Percentiles rank a stretch among this genome's conserved stretches.
Evolutionary conservation across 2,329 filamentous ascomycete genomes (phyloP).

Genomic region (Fusarium miscanthi): DNA sequence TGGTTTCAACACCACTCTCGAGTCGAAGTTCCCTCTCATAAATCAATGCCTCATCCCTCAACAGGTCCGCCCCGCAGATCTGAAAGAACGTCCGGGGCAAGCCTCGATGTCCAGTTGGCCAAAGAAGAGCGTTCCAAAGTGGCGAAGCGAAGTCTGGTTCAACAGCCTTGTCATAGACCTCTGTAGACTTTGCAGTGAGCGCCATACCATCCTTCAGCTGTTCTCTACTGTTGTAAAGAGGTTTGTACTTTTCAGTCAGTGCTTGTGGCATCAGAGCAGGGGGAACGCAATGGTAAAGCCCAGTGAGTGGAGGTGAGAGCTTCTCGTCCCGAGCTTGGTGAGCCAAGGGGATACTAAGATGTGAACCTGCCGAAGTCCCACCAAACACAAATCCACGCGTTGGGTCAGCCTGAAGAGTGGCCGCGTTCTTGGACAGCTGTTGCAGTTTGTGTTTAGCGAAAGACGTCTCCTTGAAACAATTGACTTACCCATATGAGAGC

Average conservation of each 20-base stretch:
- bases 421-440: neutral
- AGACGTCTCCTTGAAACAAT: rapidly evolving
- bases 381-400: neutral
- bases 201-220: neutral
- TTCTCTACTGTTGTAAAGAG: neutral
- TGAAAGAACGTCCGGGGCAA: neutral
- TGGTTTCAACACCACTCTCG: rapidly evolving
- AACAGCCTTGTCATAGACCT: neutral
- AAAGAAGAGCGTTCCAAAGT: neutral
- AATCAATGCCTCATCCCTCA: neutral
- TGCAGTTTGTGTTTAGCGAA: rapidly evolving
- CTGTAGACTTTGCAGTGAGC: neutral
- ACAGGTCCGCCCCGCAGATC: neutral
- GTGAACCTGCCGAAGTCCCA: neutral
- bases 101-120: neutral
- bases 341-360: neutral
- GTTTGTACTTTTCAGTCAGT: neutral
- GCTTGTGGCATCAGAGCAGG: neutral
- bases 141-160: neutral
- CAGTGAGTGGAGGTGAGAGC: neutral
- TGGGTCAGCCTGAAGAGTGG: neutral
- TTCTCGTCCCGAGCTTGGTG: neutral
- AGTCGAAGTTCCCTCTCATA: neutral
- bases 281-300: neutral
- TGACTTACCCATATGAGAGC: neutral